Evolutionary conservation across 306 rosid species (phyloP).

Genomic region (Cicer bijugum): DNA sequence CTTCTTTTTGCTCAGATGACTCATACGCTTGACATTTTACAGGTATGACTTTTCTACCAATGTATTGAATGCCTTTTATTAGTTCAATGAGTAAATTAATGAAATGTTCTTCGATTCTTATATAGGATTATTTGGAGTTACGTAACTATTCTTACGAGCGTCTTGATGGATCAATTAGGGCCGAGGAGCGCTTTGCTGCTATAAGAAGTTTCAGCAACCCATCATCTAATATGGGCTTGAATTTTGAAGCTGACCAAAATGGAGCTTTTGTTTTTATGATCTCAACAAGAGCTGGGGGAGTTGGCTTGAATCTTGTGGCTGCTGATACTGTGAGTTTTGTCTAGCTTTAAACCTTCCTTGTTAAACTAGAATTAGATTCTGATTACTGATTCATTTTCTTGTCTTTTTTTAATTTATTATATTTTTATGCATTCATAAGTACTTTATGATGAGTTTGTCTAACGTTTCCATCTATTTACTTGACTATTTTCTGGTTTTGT

Average conservation of each 20-base stretch:
- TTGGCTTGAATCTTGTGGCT: constrained; percentile 94
- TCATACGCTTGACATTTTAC: constrained; percentile 93
- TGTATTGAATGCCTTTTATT: constrained; percentile 33
- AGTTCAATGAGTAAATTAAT: constrained; percentile 30
- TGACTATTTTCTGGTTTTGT: background rate
- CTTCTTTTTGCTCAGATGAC: constrained; percentile 97
- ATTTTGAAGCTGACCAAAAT: constrained; percentile 55
- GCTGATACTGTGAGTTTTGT: constrained; percentile 86
- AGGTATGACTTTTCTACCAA: constrained; percentile 54
- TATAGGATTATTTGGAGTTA: constrained; percentile 84
- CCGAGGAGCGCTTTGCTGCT: constrained; percentile 99
- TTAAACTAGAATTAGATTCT: constrained; percentile 1
- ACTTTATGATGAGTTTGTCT: background rate
- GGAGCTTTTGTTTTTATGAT: constrained; percentile 90
- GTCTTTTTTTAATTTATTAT: background rate
- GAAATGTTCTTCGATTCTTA: constrained; percentile 36
- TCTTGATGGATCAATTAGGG: constrained; percentile 97
- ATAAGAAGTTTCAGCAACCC: constrained; percentile 86
- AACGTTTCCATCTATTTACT: background rate
- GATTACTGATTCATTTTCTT: constrained; percentile 5
- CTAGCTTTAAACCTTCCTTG: constrained; percentile 35
- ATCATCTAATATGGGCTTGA: constrained; percentile 53
- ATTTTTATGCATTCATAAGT: background rate
- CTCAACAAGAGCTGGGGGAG: constrained; percentile 98
- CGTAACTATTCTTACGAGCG: constrained; percentile 87